A percentile compares a stretch with the other conserved stretches of the same genome.
Evolutionary conservation across 208 protist species (phyloP).

Genomic region (Herpetomonas tarakana): DNA sequence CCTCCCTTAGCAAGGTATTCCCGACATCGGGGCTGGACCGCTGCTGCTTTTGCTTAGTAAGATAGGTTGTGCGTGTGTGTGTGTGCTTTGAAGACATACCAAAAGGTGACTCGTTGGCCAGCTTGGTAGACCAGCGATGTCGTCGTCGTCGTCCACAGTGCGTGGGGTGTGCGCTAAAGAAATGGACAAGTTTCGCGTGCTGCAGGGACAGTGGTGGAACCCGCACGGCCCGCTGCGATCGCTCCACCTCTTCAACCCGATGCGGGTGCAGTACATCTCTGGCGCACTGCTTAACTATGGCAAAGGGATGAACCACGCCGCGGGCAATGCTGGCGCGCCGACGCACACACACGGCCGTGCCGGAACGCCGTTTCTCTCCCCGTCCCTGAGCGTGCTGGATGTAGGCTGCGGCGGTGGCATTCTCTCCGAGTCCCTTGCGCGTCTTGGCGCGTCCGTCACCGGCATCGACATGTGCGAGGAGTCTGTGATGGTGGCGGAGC

Average conservation of each 20-base stretch:
- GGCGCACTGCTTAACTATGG: conserved; percentile 37
- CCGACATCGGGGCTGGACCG: too few relatives aligned
- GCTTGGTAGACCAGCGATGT: too few relatives aligned
- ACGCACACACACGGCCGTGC: conserved; percentile 8
- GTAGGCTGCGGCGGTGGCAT: conserved; percentile 93
- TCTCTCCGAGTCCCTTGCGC: conserved; percentile 82
- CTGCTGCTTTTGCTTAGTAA: too few relatives aligned
- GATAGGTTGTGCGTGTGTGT: too few relatives aligned
- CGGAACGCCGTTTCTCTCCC: conserved; percentile 14
- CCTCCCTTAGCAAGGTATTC: too few relatives aligned
- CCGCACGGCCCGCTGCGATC: conserved; percentile 80
- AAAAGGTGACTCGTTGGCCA: too few relatives aligned
- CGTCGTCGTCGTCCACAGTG: conserved; percentile 9
- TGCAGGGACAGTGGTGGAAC: conserved; percentile 89
- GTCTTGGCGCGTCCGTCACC: conserved; percentile 83
- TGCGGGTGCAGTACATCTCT: conserved; percentile 84
- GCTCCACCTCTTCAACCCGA: conserved; percentile 91
- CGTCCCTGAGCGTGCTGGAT: conserved; percentile 74
- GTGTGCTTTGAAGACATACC: too few relatives aligned
- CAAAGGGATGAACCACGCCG: conserved; percentile 12
- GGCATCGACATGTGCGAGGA: conserved; percentile 89
- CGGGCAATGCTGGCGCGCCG: conserved; percentile 6
- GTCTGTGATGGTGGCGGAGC: conserved; percentile 73
- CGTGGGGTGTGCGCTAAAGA: conserved; percentile 57
- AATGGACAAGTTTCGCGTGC: conserved; percentile 68